Evolutionary conservation across 2,329 filamentous ascomycete genomes (phyloP), one percentile per base, ranked within the genome.

Genomic region (Fusarium duplospermum): DNA sequence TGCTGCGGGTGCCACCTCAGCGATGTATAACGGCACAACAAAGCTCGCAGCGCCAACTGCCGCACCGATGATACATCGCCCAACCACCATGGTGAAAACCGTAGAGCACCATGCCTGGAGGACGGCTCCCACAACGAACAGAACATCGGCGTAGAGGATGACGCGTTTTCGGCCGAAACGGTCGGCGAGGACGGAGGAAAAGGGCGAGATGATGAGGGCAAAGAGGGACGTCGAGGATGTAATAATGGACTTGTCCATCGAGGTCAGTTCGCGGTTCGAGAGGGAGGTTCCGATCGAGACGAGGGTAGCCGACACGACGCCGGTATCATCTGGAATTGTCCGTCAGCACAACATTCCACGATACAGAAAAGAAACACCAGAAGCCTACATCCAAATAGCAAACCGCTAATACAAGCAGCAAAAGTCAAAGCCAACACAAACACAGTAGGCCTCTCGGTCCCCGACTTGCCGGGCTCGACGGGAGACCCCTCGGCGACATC

Each of bases 21-120:
- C 92, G 69, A 98, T 96, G 83, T 97, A 97, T 76, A 98, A 82
- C 54, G 95, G 95, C 33, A 94, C 92, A 5, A 97, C 93, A 76
- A 97, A 93, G 79, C 92, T 94, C 10, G 93, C 93, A 3, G 91
- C 91, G 18, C 93, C 93, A 1, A 96, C 92, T 0, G 90, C 93
- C 1, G 91, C 86, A 31, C 93, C 93, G 3, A 96, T 92, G 2
- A 95, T 84, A 33, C 89, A 88, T 6, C 93, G 86, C 0, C 93
- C 93, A 0, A 86, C 74, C 0, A 94, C 89, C 92, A 96, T 94
- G 13, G 81, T 80, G 14, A 82, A 76, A 1, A 96, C 92, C 0
- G 86, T 89, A 3, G 77, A 81, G 67, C 90, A 88, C 54, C 83
- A 77, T 1, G 92, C 90, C 81, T 95, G 93, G 38, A 90, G 78